Evolutionary conservation across 2,329 filamentous ascomycete genomes (phyloP).

Genomic region (Colletotrichum sp.): DNA sequence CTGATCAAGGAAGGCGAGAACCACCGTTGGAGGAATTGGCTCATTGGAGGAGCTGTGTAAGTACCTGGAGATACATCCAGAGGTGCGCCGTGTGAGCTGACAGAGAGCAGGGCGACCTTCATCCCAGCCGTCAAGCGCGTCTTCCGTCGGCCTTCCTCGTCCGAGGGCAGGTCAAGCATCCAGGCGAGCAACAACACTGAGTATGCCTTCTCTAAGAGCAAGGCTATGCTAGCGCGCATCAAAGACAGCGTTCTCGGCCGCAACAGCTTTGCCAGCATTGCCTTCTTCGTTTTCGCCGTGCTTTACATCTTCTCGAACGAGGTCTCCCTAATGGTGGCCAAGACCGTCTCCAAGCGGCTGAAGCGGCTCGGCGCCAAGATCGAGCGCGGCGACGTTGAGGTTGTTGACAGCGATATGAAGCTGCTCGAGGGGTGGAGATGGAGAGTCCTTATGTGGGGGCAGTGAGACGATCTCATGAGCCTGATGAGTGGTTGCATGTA

Average conservation of each 20-base stretch:
- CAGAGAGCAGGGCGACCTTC: conserved; percentile 47
- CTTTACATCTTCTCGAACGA: conserved; percentile 66
- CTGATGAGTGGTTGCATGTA: not conserved
- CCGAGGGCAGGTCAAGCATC: conserved; percentile 30
- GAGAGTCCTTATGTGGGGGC: conserved; percentile 55
- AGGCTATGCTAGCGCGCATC: conserved; percentile 55
- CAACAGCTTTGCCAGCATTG: conserved; percentile 52
- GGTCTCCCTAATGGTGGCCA: conserved; percentile 59
- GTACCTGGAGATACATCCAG: conserved; percentile 22
- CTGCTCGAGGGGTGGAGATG: conserved; percentile 61
- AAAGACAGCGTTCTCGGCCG: conserved; percentile 48
- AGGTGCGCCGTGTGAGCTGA: not conserved
- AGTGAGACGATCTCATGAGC: not conserved
- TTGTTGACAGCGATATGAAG: conserved; percentile 55
- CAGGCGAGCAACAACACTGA: conserved; percentile 58
- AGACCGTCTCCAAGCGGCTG: conserved; percentile 55
- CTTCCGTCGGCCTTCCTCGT: conserved; percentile 49
- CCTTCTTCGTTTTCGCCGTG: conserved; percentile 61
- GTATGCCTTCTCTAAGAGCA: conserved; percentile 59
- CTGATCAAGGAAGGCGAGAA: conserved; percentile 50
- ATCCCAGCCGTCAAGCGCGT: conserved; percentile 57
- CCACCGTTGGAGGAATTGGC: conserved; percentile 57
- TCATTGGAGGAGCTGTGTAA: conserved; percentile 58
- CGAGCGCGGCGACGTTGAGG: conserved; percentile 49
- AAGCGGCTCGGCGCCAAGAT: conserved; percentile 53